These are phyloP conservation scores for Saccharomycopsis lassenensis DNA, from an alignment of 805 yeast species.

Conservation along the genomic window DNA sequence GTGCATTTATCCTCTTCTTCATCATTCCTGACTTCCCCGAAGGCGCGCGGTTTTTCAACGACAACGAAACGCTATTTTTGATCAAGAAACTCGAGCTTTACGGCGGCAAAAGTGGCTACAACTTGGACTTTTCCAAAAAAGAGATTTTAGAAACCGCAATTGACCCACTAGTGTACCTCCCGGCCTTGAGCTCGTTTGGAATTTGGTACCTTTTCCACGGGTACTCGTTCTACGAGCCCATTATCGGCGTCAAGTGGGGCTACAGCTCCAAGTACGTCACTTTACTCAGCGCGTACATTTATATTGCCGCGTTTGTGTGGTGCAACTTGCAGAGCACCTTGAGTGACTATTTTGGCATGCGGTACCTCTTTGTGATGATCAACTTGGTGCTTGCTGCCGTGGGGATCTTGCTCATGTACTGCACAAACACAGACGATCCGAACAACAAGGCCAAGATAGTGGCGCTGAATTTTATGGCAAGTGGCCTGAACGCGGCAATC, in stretches of 20 bases:
- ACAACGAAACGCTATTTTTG: constrained; percentile 41
- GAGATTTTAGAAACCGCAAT: constrained; percentile 41
- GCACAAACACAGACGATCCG: not conserved
- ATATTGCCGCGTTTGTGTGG: not conserved
- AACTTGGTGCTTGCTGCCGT: not conserved
- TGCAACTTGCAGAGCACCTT: not conserved
- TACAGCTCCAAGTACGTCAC: not conserved
- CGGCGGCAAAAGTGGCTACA: constrained; percentile 35
- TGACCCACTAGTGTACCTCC: constrained; percentile 45
- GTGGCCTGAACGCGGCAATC: too few relatives aligned
- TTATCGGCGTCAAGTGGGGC: not conserved
- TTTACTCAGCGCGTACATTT: not conserved
- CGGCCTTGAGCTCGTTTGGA: constrained; percentile 52
- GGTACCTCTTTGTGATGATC: not conserved
- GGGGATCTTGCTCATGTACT: not conserved
- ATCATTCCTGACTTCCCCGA: constrained; percentile 66
- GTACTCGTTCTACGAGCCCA: not conserved
- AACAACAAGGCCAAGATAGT: not conserved
- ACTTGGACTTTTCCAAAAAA: constrained; percentile 31
- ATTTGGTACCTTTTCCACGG: constrained; percentile 19
- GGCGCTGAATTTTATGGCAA: not conserved
- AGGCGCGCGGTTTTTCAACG: constrained; percentile 41
- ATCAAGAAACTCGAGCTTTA: constrained; percentile 46
- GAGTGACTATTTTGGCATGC: not conserved
- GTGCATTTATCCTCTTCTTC: constrained; percentile 28